Base-by-base conservation (phyloP, 176 grass and related monocot species). In the Bonia amplexicaulis region DNA sequence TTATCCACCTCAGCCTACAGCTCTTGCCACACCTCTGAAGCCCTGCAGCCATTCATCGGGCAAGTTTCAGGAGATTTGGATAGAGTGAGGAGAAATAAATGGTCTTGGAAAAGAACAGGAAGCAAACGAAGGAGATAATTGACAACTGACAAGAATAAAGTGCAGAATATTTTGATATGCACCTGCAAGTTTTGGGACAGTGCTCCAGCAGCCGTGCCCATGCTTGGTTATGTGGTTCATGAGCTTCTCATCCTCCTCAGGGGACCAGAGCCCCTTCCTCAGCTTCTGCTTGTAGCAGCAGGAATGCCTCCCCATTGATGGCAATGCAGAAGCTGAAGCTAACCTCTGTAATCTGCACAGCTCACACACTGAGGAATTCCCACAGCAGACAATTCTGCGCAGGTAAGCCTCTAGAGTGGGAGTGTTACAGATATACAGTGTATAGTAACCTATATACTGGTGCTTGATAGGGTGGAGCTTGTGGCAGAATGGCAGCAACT, bases 21-120 rank as follows among this genome's bases (percentile, higher is more conserved):
- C 96, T 98, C 82, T 98, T 98, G 31, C 96, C 96, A 82, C 96
- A 98, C 81, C 96, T 95, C 81, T 92, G 90, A 80, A 98, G 87
- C 23, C 96, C 93, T 98, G 82, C 37, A 80, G 83, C 62, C 46
- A 67, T 87, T 33, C 52, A 63, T 48, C 46, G 9, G 37, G 27
- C 39, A 71, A 63, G 44, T 88, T 52, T 88, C 42, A 77, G 73
- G 68, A 63, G 64, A 77, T 7, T 88, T 66, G 42, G 44, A 63
- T 31, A 12, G 76, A 42, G 22, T 17, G 22, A 25, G n/a, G n/a
- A 49, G 49, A 76, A 75, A 82, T 5, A 85, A 57, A 48, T 80
- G 31, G 44, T 53, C n/a, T 66, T 66, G 69, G n/a, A 65, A 63
- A 87, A 53, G 58, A 66, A 52, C 31, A 45, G 1, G 35, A 25